These are phyloP conservation scores for Mycena rosella DNA, from an alignment of 768 basidiomycete species.

Conservation along the genomic window DNA sequence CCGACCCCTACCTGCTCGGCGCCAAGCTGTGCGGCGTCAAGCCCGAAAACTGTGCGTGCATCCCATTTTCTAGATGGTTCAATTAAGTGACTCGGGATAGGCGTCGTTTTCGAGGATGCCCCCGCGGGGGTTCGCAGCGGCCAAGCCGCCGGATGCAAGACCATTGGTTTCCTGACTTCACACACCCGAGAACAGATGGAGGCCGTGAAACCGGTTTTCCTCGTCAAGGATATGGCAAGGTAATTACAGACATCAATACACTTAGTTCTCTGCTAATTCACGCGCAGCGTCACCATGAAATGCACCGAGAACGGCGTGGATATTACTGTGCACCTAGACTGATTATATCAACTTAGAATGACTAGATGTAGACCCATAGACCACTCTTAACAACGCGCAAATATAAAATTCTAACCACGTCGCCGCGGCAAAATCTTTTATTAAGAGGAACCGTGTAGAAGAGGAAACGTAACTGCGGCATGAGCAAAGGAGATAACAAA, in stretches of 20 bases:
- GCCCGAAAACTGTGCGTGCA: conserved; percentile 67
- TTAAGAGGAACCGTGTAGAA: conserved; percentile 33
- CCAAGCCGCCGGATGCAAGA: conserved; percentile 84
- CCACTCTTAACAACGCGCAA: background rate
- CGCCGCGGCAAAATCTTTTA: conserved; percentile 44
- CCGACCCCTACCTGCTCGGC: conserved; percentile 93
- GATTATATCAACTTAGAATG: too few relatives aligned
- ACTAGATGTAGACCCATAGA: conserved; percentile 23
- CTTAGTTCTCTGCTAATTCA: background rate
- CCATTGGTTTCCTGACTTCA: conserved; percentile 86
- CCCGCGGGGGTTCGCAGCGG: conserved; percentile 88
- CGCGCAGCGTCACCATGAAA: conserved; percentile 49
- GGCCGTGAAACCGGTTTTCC: conserved; percentile 71
- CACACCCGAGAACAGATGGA: conserved; percentile 79
- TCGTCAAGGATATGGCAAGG: conserved; percentile 82
- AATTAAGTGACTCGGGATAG: conserved; percentile 47
- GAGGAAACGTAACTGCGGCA: conserved; percentile 19
- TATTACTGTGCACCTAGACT: conserved; percentile 54
- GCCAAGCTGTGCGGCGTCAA: conserved; percentile 77
- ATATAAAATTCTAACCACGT: conserved; percentile 20
- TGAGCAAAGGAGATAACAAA: conserved; percentile 27
- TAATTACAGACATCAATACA: conserved; percentile 42
- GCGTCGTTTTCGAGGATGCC: conserved; percentile 93
- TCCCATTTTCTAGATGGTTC: background rate
- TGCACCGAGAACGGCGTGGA: conserved; percentile 57